Evolutionary conservation across 352 stramenopile genomes (phyloP), one percentile per base, ranked within the genome.

Genomic region (Pseudoperonospora humuli): DNA sequence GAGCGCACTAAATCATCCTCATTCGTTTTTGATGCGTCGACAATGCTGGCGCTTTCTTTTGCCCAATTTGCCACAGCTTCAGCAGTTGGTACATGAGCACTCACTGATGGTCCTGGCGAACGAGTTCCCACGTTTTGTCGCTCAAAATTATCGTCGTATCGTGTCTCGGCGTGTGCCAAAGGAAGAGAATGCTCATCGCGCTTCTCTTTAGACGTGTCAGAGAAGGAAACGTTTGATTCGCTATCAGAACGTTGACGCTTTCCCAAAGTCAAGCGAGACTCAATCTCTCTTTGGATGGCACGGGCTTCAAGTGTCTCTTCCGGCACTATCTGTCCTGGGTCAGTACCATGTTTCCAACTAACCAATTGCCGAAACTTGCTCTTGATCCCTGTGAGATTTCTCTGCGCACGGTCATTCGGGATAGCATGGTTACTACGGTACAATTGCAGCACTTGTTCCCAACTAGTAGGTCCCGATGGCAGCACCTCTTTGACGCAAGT

Each of bases 321-420:
- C 9, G 45, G 39, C 15, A 54, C 28, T 23, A 37, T 17, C 19
- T 24, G 15, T 36, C 45, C 6, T 42, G 18, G n/a, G 9, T 15
- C 36, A 15, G 20, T 41, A 27, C 21, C 13, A 31, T 31, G n/a
- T 38, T 59, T 72, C 37, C 43, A 50, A 39, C 69, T 55, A n/a
- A 69, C 37, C 8, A 72, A 44, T 25, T 69, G 58, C 27, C 44
- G 15, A 49, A 72, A 72, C 50, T 72, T 69, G 26, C 44, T 64
- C 28, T 67, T 66, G 29, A 72, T 42, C 23, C 54, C 61, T 20
- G 49, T 40, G 2, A 43, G 2, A 33, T 43, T 54, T 17, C 62
- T 50, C 19, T 31, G 40, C 13, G 57, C 35, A 23, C 61, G 61
- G 14, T 54, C 51, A 14, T 72, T 64, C 10, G 42, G 54, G n/a